phyloP scores from a whole-genome alignment of 2,329 filamentous ascomycete species.

The Tolypocladium album region DNA sequence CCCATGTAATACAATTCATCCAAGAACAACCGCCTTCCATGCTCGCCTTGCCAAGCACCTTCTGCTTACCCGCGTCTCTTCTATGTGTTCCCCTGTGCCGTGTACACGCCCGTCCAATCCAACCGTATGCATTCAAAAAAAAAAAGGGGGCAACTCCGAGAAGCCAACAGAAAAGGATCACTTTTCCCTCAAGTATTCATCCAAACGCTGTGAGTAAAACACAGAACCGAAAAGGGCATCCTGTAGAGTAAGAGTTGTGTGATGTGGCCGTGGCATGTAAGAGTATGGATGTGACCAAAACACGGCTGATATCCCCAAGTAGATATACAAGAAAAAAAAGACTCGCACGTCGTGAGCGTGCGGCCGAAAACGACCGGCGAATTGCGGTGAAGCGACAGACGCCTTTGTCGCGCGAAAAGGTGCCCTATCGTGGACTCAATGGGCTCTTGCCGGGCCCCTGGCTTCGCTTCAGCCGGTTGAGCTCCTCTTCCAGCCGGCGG shows the following conservation, averaged over 20 bases:
- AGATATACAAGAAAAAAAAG: background rate
- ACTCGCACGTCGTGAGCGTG: background rate
- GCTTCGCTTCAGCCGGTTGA: slow-evolving; percentile 30
- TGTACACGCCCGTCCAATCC: slow-evolving; percentile 1
- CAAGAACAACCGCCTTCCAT: background rate
- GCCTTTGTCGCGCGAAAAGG: background rate
- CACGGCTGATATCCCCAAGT: background rate
- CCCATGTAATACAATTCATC: background rate
- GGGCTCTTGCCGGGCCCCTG: slow-evolving; percentile 31
- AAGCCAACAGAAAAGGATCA: background rate
- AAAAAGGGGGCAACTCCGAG: background rate
- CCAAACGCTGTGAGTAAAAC: background rate
- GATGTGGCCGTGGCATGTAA: background rate
- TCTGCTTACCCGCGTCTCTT: background rate
- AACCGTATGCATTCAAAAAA: background rate
- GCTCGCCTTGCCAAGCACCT: background rate
- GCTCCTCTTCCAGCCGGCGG: slow-evolving; percentile 40
- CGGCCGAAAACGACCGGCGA: background rate
- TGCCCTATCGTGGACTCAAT: slow-evolving; percentile 24
- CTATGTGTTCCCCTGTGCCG: background rate
- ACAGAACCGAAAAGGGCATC: background rate
- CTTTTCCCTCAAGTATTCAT: background rate
- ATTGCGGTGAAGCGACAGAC: background rate
- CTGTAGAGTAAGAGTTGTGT: background rate
- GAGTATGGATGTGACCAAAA: background rate